Evolutionary conservation across 805 yeast species (phyloP), one percentile per base, ranked within the genome.

Genomic region (Pichia nakasei): DNA sequence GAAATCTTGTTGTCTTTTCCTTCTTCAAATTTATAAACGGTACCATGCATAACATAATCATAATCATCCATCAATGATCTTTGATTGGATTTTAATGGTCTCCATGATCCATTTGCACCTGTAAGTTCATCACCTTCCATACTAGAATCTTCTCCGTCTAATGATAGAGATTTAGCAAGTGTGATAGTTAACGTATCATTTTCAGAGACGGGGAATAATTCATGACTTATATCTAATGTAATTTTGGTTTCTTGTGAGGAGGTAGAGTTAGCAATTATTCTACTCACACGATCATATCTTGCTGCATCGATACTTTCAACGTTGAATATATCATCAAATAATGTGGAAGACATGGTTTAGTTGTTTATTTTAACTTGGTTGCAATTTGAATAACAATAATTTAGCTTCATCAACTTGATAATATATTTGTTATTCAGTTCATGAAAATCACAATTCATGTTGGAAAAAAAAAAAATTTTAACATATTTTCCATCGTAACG

Each of bases 11-110:
- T 85, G 46, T 66, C 68, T 52, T 69, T 67, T 51, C 76, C 76
- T 67, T 93, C 98, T 63, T 91, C 96, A 60, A 93, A 93, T 64
- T 91, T 89, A 72, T 93, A 93, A 38, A 93, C 95, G 7, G 96
- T 88, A 43, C 98, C 98, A 62, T 89, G 80, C 97, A 93, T 91
- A 52, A 93, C 97, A 57, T 93, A 93, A 64, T 91, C 97, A 68
- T 88, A 91, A 60, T 93, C 97, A 62, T 91, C 97, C 52, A 96
- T 96, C 56, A 91, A 72, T 6, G 94, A 76, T 58, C 82, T 76
- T 53, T 88, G 96, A 47, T 82, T 85, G 12, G 84, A 75, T 64
- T 76, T 84, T 37, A 96, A 95, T 9, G 85, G 87, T 61, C 88
- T 75, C 89, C 91, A 83, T 22, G 84, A 76, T 18, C 83, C 82